Percentiles rank a stretch among this genome's conserved stretches.
Conservation (phyloP, 805 yeast species). For the Hemisphaericaspora nanyangensis region DNA sequence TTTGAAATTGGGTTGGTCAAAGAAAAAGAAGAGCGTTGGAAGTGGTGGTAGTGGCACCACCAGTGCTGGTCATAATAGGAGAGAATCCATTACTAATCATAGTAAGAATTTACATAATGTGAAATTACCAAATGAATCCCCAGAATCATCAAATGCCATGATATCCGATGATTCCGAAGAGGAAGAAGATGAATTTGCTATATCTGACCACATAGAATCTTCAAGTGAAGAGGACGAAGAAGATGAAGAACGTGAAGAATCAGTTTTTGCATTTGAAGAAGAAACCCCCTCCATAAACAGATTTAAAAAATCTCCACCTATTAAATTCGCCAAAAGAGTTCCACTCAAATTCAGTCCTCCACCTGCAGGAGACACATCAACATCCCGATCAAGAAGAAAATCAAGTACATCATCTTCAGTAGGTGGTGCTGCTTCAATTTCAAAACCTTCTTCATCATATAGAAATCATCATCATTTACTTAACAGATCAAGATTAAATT, state of each 20-base stretch:
- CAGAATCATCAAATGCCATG: conserved; percentile 19
- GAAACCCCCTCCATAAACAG: conserved; percentile 19
- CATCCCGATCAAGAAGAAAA: conserved; percentile 27
- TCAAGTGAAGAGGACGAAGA: conserved; percentile 16
- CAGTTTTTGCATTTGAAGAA: conserved; percentile 15
- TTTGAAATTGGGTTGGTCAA: conserved; percentile 37
- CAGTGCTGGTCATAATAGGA: conserved; percentile 18
- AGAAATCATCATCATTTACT: conserved; percentile 27
- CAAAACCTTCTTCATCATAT: conserved; percentile 10
- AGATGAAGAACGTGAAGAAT: not conserved
- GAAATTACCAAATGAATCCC: conserved; percentile 41
- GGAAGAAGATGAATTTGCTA: conserved; percentile 18
- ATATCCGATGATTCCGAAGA: conserved; percentile 30
- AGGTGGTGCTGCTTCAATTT: conserved; percentile 6
- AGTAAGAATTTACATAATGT: conserved; percentile 42
- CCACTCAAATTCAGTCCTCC: conserved; percentile 39
- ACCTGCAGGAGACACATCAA: conserved; percentile 13
- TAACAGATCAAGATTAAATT: conserved; percentile 38
- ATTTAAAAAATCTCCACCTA: conserved; percentile 27
- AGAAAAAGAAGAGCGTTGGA: conserved; percentile 18
- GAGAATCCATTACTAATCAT: conserved; percentile 51
- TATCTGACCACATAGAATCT: conserved; percentile 18
- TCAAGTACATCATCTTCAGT: conserved; percentile 22
- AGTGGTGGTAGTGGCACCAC: too few relatives aligned
- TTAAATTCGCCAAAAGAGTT: conserved; percentile 41